Evolutionary conservation across 345 rosid species (phyloP), one percentile per base, ranked within the genome.

Genomic region (Excoecaria cochinchinensis): DNA sequence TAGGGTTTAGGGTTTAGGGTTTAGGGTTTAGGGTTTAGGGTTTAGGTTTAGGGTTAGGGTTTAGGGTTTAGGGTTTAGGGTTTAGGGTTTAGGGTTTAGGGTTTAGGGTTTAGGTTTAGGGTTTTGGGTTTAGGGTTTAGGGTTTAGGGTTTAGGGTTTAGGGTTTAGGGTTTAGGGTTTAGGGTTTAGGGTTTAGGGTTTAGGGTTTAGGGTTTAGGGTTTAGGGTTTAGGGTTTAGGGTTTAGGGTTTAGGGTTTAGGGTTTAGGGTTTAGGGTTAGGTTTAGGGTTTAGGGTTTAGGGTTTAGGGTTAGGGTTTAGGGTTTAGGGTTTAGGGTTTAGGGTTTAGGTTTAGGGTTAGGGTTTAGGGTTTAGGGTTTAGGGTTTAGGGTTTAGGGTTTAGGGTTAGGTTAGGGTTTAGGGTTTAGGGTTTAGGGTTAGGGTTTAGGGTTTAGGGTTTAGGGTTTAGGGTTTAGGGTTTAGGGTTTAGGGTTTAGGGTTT

Each of bases 231-330:
- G 44, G 70, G 77, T 63, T 65, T 74, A 71, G 50, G 67, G 44
- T 40, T 74, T 39, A 44, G 75, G 75, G 52, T 72, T 71, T 31
- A 39, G 74, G 74, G 46, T 74, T 74, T 52, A 55, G 69, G 71
- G 38, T 68, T 68, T 22, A 25, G 70, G 78, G 44, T 40, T 40
- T 69, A 72, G 73, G n/a, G n/a, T n/a, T n/a, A n/a, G 80, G 81
- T 73, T 78, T 78, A 79, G 82, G 82, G 78, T 79, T 79, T 74
- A 70, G 82, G 77, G 77, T 78, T 78, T 67, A 69, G 81, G 81
- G 67, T 78, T 77, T 50, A 69, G 77, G 76, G 71, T 73, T 72
- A 73, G 71, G 74, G 44, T 40, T 73, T 55, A 50, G 44, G 44
- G 44, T 40, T 40, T 40, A 40, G 44, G 44, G 44, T 40, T 40